Percentiles rank a stretch among this genome's conserved stretches.
phyloP scores from a whole-genome alignment of 768 basidiomycete genomes.

The Suillus lakei region DNA sequence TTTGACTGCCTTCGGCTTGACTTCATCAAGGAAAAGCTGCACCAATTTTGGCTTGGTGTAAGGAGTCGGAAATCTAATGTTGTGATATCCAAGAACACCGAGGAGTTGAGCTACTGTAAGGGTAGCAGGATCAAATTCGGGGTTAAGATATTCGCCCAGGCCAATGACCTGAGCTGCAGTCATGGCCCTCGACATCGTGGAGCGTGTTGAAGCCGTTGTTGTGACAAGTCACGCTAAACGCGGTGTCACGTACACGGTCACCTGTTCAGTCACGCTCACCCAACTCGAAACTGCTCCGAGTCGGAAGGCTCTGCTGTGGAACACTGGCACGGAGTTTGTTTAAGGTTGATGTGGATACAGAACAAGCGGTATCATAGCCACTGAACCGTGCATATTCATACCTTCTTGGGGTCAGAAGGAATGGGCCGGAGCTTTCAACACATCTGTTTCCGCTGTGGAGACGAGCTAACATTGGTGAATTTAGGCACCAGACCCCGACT shows the following conservation, averaged over 20 bases:
- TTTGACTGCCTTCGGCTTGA: conserved; percentile 61
- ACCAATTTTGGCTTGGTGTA: conserved; percentile 81
- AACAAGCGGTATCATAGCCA: no score
- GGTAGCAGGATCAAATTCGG: conserved; percentile 72
- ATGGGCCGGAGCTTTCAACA: background rate
- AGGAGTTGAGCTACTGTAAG: conserved; percentile 84
- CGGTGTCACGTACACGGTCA: conserved; percentile 23
- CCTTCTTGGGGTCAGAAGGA: background rate
- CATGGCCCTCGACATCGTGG: conserved; percentile 68
- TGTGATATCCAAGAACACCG: conserved; percentile 78
- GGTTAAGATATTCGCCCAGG: conserved; percentile 78
- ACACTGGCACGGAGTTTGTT: background rate
- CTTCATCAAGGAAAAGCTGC: conserved; percentile 76
- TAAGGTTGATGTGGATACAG: background rate
- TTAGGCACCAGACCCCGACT: background rate
- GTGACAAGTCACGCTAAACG: conserved; percentile 10
- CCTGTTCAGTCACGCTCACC: conserved; percentile 17
- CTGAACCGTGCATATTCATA: background rate
- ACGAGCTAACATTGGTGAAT: background rate
- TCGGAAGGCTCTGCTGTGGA: no score
- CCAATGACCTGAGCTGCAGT: conserved; percentile 80
- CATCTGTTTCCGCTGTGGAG: background rate
- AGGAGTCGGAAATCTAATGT: conserved; percentile 72
- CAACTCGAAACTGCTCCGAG: no score
- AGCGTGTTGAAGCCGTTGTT: conserved; percentile 6